Evolutionary conservation across 1,139 yeast genomes (phyloP).

Genomic region (Lodderomyces jiufengensis): DNA sequence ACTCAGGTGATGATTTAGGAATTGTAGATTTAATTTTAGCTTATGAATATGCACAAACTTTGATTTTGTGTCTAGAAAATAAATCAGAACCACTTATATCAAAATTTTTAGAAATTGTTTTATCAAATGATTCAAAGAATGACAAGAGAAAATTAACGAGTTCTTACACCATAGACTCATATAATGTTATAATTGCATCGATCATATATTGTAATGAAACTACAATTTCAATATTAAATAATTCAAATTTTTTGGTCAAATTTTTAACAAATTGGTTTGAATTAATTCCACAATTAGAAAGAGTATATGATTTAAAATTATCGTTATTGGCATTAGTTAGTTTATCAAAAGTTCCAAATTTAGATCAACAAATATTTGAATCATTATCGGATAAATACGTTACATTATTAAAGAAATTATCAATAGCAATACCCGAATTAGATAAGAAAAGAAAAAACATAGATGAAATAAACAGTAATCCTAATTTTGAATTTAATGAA

Average conservation of each 20-base stretch:
- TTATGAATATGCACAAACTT: slow-evolving; percentile 53
- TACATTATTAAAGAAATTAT: slow-evolving; percentile 48
- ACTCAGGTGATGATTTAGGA: slow-evolving; percentile 33
- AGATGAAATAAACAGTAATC: slow-evolving; percentile 31
- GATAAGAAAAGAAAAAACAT: slow-evolving; percentile 57
- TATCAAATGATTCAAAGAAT: slow-evolving; percentile 13
- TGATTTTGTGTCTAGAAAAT: slow-evolving; percentile 47
- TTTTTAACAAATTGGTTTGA: slow-evolving; percentile 72
- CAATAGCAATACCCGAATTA: slow-evolving; percentile 63
- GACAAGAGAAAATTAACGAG: slow-evolving; percentile 7
- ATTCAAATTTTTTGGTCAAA: slow-evolving; percentile 38
- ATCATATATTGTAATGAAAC: slow-evolving; percentile 58
- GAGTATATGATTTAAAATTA: slow-evolving; percentile 82
- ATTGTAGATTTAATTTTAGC: slow-evolving; percentile 49
- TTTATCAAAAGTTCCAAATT: slow-evolving; percentile 26
- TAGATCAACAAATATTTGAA: slow-evolving; percentile 17
- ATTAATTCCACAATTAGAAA: slow-evolving; percentile 50
- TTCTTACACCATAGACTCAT: slow-evolving; percentile 40
- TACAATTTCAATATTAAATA: slow-evolving; percentile 53
- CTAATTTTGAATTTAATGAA: no score
- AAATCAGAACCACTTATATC: slow-evolving; percentile 39
- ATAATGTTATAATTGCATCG: slow-evolving; percentile 66
- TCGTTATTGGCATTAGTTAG: slow-evolving; percentile 65
- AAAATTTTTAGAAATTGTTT: slow-evolving; percentile 31
- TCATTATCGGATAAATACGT: slow-evolving; percentile 14